Percentiles rank a stretch among this genome's conserved stretches.
These are phyloP conservation scores for Crucibulum laeve DNA, from an alignment of 768 basidiomycete genomes.

Conservation along the genomic window DNA sequence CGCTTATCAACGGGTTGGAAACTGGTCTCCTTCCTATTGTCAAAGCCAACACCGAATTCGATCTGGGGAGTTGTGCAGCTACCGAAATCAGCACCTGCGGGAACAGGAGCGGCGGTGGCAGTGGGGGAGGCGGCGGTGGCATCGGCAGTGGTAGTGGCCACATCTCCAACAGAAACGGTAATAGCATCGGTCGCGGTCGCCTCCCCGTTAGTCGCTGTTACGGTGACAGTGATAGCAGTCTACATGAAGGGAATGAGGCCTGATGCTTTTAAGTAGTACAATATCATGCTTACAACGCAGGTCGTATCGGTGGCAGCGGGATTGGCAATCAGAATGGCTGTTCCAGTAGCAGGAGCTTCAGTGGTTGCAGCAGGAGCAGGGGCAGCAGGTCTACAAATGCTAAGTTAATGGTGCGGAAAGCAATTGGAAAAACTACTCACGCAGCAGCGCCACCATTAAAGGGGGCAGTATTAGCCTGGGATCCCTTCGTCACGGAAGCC, in stretches of 20 bases:
- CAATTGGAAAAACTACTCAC: conserved; percentile 9
- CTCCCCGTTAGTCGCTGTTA: conserved; percentile 22
- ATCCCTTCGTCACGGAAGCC: conserved; percentile 38
- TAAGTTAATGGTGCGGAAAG: conserved; percentile 1
- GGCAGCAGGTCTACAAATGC: neutral
- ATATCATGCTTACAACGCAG: conserved; percentile 16
- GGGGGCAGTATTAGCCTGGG: conserved; percentile 43
- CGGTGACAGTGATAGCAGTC: conserved; percentile 31
- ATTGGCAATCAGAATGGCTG: neutral
- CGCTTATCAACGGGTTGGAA: conserved; percentile 51
- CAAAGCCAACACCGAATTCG: conserved; percentile 54
- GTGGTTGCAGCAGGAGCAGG: conserved; percentile 9
- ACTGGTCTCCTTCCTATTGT: conserved; percentile 52
- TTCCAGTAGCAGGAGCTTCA: conserved; percentile 6
- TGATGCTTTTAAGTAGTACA: neutral
- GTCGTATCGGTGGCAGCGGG: conserved; percentile 1
- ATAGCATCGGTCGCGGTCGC: conserved; percentile 20
- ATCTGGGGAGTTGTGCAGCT: conserved; percentile 54
- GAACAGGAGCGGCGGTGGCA: conserved; percentile 9
- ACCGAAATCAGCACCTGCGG: conserved; percentile 41
- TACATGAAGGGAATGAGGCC: conserved; percentile 1
- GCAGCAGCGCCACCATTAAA: conserved; percentile 29
- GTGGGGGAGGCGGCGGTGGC: conserved; percentile 13
- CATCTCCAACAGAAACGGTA: conserved; percentile 22
- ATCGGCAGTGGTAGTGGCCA: conserved; percentile 13